Base-by-base conservation (phyloP, 169 alveolate genomes). In the Neospora caninum region DNA sequence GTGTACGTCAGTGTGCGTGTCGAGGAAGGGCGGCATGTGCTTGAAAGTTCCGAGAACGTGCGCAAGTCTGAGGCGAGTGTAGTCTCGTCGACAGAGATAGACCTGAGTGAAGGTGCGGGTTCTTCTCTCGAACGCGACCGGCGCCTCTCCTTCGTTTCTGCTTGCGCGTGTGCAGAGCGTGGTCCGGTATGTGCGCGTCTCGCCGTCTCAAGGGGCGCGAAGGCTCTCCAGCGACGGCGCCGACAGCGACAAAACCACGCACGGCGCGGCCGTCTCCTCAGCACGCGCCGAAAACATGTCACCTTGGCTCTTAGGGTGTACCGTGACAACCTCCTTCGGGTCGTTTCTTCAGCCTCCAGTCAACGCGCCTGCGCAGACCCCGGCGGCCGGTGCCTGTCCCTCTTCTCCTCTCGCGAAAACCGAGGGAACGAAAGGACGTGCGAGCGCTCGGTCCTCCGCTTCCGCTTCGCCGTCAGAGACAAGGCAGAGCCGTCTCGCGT, bases 281-380 rank as follows among this genome's bases (percentile, higher is more conserved):
- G 31, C 73, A 1, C 73, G 7, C 16, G 73, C 1, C 31, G 73
- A 16, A 27, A 64, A 27, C 31, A 9, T 64, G 43, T 2, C 86
- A n/a, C 86, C 86, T 10, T 78, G 86, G 86, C 86, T 78, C 20
- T 38, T 78, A 29, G 86, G 86, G 10, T 29, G 86, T n/a, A n/a
- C 42, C 7, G 86, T 78, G 49, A 78, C 86, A 2, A 38, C 86
- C 27, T 25, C 86, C 10, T 13, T 78, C 18, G 86, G 86, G 2
- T 18, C 49, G 45, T 78, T 78, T 22, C 27, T 78, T n/a, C 39
- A 38, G 39, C 42, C 86, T 0, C 22, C 27, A 27, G 73, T 27
- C 73, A 64, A 27, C 27, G 73, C 27, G n/a, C 18, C n/a, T 64
- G 73, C 73, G 73, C 73, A 18, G 73, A 27, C n/a, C 73, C 73